Percentiles rank a stretch among this genome's conserved stretches.
These are phyloP conservation scores for Irpex rosettiformis DNA, from an alignment of 1,284 basidiomycete species.

Conservation along the genomic window DNA sequence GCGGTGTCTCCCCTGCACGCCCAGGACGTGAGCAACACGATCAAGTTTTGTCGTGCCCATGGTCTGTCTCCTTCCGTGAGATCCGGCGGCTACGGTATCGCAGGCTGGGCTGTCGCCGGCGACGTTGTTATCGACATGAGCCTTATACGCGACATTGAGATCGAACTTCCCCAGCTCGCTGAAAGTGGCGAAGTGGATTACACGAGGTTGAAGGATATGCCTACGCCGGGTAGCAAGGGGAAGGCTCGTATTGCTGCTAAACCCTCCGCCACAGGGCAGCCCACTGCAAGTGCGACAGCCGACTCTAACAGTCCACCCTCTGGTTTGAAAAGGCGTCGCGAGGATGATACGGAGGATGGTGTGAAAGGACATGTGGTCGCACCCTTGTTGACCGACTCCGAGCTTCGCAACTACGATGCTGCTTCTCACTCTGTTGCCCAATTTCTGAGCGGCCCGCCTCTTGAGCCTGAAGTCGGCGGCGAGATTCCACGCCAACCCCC, in stretches of 20 bases:
- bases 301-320: no score
- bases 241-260: constrained; percentile 18
- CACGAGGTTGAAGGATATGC: constrained; percentile 54
- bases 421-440: constrained; percentile 52
- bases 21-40: constrained; percentile 65
- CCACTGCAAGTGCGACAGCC: not conserved
- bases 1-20: constrained; percentile 71
- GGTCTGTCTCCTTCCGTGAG: constrained; percentile 78
- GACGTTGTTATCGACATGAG: constrained; percentile 81
- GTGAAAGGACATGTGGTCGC: constrained; percentile 10
- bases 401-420: constrained; percentile 41
- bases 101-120: constrained; percentile 83
- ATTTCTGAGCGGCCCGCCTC: constrained; percentile 47
- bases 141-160: constrained; percentile 61
- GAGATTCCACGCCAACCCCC: constrained; percentile 34
- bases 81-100: constrained; percentile 86
- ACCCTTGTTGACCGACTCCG: constrained; percentile 9
- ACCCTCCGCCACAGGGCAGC: constrained; percentile 5
- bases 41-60: constrained; percentile 69
- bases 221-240: constrained; percentile 45
- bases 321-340: constrained; percentile 47
- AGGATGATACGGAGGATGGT: constrained; percentile 33
- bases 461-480: constrained; percentile 26
- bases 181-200: constrained; percentile 43
- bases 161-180: constrained; percentile 49